Percentiles rank a stretch among this genome's conserved stretches.
Conservation (phyloP, 2,329 filamentous ascomycete genomes). For the Xylogone sp. region DNA sequence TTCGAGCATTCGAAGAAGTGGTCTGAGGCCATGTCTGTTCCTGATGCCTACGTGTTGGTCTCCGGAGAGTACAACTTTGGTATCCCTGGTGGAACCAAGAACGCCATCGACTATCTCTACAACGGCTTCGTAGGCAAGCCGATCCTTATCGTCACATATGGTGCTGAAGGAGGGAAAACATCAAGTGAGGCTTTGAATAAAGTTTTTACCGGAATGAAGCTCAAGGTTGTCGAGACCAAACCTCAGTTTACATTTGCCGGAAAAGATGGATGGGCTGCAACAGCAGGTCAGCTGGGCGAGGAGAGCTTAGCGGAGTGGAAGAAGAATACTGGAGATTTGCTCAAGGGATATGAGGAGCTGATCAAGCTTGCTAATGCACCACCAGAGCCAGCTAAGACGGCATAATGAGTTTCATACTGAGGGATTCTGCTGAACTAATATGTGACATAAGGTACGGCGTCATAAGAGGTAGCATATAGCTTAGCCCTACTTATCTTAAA, state of each 20-base stretch:
- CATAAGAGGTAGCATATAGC: no score
- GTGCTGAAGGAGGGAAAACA: slow-evolving; percentile 37
- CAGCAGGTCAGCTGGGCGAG: slow-evolving; percentile 10
- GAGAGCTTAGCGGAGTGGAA: slow-evolving; percentile 7
- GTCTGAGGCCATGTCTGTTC: slow-evolving; percentile 37
- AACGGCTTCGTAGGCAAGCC: slow-evolving; percentile 56
- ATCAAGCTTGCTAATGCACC: slow-evolving; percentile 1
- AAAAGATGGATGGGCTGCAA: slow-evolving; percentile 8
- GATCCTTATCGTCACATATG: slow-evolving; percentile 50
- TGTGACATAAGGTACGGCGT: no score
- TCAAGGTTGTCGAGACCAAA: slow-evolving; percentile 27
- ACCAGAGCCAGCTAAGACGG: no score
- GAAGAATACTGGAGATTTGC: slow-evolving; percentile 9
- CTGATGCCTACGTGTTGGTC: slow-evolving; percentile 46
- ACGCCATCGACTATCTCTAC: slow-evolving; percentile 58
- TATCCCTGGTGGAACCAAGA: slow-evolving; percentile 52
- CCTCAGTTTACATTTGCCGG: slow-evolving; percentile 28
- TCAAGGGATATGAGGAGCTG: slow-evolving; percentile 14
- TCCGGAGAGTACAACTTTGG: slow-evolving; percentile 55
- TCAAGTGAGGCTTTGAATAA: slow-evolving; percentile 27
- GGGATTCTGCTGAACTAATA: no score
- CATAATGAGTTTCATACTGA: no score
- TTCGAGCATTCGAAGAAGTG: slow-evolving; percentile 41
- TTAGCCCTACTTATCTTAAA: no score
- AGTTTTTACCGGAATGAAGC: slow-evolving; percentile 25